Conservation (phyloP, 768 basidiomycete genomes). For the Russula sp. region DNA sequence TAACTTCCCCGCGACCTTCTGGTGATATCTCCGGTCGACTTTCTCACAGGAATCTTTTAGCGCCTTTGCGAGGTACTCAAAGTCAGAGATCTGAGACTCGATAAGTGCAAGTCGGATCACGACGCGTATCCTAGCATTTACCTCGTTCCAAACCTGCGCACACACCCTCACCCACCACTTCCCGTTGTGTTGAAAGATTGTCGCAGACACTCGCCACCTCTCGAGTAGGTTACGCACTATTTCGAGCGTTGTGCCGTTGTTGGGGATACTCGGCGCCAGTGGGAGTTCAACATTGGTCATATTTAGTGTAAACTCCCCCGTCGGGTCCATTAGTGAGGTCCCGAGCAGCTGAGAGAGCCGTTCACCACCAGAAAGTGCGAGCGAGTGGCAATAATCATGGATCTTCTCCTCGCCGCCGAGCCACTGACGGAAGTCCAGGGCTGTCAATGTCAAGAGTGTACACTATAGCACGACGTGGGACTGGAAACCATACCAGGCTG, state of each 20-base stretch:
- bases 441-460: constrained; percentile 37
- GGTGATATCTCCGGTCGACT: constrained; percentile 22
- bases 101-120: neutral
- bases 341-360: constrained; percentile 56
- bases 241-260: constrained; percentile 26
- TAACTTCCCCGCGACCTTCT: constrained; percentile 1
- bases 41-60: constrained; percentile 31
- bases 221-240: constrained; percentile 32
- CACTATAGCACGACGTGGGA: neutral
- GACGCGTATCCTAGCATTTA: constrained; percentile 20
- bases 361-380: constrained; percentile 67
- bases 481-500: constrained; percentile 43
- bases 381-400: constrained; percentile 61
- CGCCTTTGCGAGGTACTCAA: constrained; percentile 34
- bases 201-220: constrained; percentile 36
- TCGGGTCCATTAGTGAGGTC: constrained; percentile 58
- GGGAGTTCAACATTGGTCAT: constrained; percentile 62
- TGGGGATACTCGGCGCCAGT: constrained; percentile 33
- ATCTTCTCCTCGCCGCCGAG: constrained; percentile 77
- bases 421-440: constrained; percentile 67
- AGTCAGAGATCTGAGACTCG: constrained; percentile 33
- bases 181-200: constrained; percentile 35
- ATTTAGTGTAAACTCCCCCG: constrained; percentile 55
- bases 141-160: constrained; percentile 42
- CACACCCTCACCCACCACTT: constrained; percentile 40